These are phyloP conservation scores for Ceratocystis huliohia DNA, from an alignment of 2,329 filamentous ascomycete genomes.

Conservation along the genomic window DNA sequence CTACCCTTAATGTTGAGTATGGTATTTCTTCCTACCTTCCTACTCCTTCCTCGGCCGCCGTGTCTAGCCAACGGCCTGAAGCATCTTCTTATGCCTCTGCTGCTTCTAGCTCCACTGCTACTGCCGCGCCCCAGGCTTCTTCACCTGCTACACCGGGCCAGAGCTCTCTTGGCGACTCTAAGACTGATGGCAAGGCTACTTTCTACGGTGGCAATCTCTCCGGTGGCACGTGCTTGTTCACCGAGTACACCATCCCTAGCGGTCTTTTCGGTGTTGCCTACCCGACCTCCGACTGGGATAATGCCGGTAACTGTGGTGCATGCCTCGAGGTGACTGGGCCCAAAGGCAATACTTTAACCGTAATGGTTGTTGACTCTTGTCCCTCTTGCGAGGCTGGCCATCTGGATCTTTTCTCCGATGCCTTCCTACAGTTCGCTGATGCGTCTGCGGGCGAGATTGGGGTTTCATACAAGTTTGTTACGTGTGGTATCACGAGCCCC, in stretches of 20 bases:
- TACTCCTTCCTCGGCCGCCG: neutral
- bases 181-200: slow-evolving; percentile 27
- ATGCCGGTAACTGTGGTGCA: slow-evolving; percentile 44
- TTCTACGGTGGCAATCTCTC: slow-evolving; percentile 43
- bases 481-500: slow-evolving; percentile 33
- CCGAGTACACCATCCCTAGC: slow-evolving; percentile 47
- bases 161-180: neutral
- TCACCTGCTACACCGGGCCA: neutral
- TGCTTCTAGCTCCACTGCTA: slow-evolving; percentile 1
- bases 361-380: slow-evolving; percentile 46
- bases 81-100: neutral
- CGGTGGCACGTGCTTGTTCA: slow-evolving; percentile 52
- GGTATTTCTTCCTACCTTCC: neutral
- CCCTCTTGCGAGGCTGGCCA: slow-evolving; percentile 32
- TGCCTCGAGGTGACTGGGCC: slow-evolving; percentile 49
- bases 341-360: slow-evolving; percentile 44
- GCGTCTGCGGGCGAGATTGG: slow-evolving; percentile 29
- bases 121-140: neutral
- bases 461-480: slow-evolving; percentile 30
- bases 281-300: slow-evolving; percentile 45
- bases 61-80: neutral
- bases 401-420: slow-evolving; percentile 35
- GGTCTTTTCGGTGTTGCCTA: slow-evolving; percentile 49
- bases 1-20: neutral
- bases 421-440: slow-evolving; percentile 30